Conservation (phyloP, 176 grass and related monocot species). For the Otatea glauca region DNA sequence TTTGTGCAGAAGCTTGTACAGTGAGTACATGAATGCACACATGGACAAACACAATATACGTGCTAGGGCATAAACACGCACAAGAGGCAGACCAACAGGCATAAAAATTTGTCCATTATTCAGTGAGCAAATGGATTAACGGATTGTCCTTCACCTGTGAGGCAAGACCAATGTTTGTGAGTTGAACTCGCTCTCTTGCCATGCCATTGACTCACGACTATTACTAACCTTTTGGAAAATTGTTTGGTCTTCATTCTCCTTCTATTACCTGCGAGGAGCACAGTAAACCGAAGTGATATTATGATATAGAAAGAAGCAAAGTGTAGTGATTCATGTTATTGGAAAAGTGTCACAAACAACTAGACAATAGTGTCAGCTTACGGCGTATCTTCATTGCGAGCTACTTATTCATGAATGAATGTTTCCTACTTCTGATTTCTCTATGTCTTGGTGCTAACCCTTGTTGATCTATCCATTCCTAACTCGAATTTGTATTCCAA, state of each 20-base stretch:
- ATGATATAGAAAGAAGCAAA: slow-evolving; percentile 27
- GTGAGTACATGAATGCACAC: slow-evolving; percentile 17
- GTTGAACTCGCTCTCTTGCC: background rate
- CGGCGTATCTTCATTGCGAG: slow-evolving; percentile 18
- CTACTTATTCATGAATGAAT: slow-evolving; percentile 7
- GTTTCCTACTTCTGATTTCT: slow-evolving; percentile 27
- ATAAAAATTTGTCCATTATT: background rate
- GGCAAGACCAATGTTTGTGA: background rate
- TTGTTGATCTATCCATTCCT: slow-evolving; percentile 24
- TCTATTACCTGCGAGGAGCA: background rate
- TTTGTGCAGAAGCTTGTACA: slow-evolving; percentile 29
- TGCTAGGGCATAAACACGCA: slow-evolving; percentile 10
- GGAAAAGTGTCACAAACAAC: slow-evolving; percentile 1
- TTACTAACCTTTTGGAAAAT: slow-evolving; percentile 9
- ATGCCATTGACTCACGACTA: background rate
- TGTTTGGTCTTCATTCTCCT: background rate
- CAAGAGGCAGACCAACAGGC: background rate
- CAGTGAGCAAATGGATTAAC: background rate
- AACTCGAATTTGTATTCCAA: slow-evolving; percentile 28
- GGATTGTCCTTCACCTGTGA: background rate
- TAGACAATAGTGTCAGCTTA: background rate
- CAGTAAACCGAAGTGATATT: background rate
- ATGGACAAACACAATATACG: slow-evolving; percentile 2
- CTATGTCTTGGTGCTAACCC: background rate
- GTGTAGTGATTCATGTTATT: background rate